Evolutionary conservation across 371 early-diverging fungal genomes (phyloP), one percentile per base, ranked within the genome.

Genomic region (Rhizopus stolonifer): DNA sequence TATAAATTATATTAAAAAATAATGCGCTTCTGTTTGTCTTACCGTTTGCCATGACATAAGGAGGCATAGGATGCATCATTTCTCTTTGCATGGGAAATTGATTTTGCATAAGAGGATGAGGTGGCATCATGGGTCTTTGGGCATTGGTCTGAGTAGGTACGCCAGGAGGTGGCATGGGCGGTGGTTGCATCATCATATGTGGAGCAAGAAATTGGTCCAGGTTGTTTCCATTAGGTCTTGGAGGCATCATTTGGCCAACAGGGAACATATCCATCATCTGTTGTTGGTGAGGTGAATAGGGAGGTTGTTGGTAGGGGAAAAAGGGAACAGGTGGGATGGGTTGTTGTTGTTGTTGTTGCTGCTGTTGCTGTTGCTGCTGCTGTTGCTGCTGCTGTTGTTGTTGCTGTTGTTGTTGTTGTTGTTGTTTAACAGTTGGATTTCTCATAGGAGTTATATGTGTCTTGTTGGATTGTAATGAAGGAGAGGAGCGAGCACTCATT

Each of bases 401-500:
- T 46, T n/a, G 48, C 7, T 39, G 47, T 39, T 26, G 54, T 22
- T 31, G 53, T 33, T 46, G 53, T 46, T 2, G 52, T 23, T n/a
- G 58, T 39, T 4, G 47, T 25, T n/a, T 44, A 18, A 40, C 49
- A 42, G 22, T n/a, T 18, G 38, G 52, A 15, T 36, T n/a, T 15
- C 36, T 36, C 4, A 36, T n/a, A 33, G 49, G 56, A 13, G 38
- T n/a, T n/a, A n/a, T n/a, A n/a, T n/a, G 49, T 25, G 58, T 55
- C 40, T 64, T 70, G 13, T 18, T 55, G 14, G 69, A 54, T 29
- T 60, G 50, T 14, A 67, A 42, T 19, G 68, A 67, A 11, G 72
- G 72, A 2, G 75, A 71, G 11, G 80, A 72, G 46, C 77, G 70
- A 9, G 82, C 77, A 46, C 83, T 83, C 77, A 85, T 63, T 53